Base-by-base conservation (phyloP, 179 eudicot species). In the Camellia oleifera region DNA sequence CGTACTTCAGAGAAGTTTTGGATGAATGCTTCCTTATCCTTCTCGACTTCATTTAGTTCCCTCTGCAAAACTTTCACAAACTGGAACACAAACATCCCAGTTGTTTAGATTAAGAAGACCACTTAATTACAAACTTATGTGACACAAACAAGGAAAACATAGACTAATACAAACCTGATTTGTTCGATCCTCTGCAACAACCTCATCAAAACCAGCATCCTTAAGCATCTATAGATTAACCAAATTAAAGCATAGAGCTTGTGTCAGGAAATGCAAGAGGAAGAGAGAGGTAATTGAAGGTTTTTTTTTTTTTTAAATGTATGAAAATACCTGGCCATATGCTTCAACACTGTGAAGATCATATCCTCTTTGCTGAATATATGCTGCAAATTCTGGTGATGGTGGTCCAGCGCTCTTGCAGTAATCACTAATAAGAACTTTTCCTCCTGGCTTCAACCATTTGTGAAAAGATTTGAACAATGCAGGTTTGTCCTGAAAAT, bases 391-490 rank as follows among this genome's bases (percentile, higher is more conserved):
- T 72, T 92, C 94, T 79, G 85, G 80, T 3, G 94, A 88, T 8
- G 98, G 92, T 63, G 91, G 69, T 72, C 90, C 91, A 63, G 87
- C 88, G 32, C 79, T 88, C 83, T 85, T 92, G 89, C 99, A 96
- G 89, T 94, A 94, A 79, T 96, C 99, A 75, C 89, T 90, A 14
- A 94, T 94, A 26, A 96, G 91, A 78, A 96, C 97, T 78, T 92
- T 91, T 68, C 99, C 99, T 56, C 98, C 99, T 1, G 99, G 98
- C 83, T 94, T 96, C 87, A 96, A 83, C 98, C 99, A 96, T 82
- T 91, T 94, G 92, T 90, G 90, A 82, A 96, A 96, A 52, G 94
- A 85, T 80, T 83, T 86, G 84, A 96, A 96, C 60, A 96, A 82
- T 78, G 96, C 93, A 9, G 97, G 98, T 78, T 96, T 96, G 83